Percentiles rank a stretch among this genome's conserved stretches.
phyloP scores from a whole-genome alignment of 108 stramenopile genomes.

The Cylindrotheca closterium region DNA sequence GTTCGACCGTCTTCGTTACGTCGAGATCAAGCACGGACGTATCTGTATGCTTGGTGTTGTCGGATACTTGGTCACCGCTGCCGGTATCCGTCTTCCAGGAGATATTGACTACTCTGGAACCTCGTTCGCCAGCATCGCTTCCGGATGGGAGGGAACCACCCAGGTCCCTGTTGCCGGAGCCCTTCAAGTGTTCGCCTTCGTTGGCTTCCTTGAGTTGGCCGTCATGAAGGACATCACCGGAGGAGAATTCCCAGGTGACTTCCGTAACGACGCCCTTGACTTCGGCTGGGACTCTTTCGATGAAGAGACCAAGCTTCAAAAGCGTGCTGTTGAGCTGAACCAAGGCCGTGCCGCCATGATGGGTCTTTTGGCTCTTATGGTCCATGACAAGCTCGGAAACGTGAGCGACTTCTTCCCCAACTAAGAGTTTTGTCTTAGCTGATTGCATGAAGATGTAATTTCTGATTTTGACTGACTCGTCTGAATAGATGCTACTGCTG shows the following conservation, averaged over 20 bases:
- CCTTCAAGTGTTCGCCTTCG: conserved; percentile 60
- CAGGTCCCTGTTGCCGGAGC: conserved; percentile 59
- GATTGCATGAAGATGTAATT: no score
- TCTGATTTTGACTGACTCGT: no score
- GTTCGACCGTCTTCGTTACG: conserved; percentile 54
- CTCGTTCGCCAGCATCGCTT: conserved; percentile 61
- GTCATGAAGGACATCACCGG: conserved; percentile 70
- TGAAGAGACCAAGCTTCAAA: conserved; percentile 63
- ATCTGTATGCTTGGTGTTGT: conserved; percentile 73
- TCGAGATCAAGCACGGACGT: conserved; percentile 74
- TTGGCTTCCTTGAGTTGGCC: conserved; percentile 63
- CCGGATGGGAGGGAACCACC: conserved; percentile 58
- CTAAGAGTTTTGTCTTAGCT: no score
- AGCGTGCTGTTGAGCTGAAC: conserved; percentile 89
- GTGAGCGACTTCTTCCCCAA: conserved; percentile 14
- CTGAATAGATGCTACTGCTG: no score
- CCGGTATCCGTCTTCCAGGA: no score
- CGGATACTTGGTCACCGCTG: conserved; percentile 66
- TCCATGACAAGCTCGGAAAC: conserved; percentile 37
- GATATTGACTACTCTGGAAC: conserved; percentile 57
- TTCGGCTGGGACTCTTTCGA: conserved; percentile 77
- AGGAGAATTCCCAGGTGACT: no score
- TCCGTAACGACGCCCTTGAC: conserved; percentile 75
- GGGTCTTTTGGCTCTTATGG: conserved; percentile 63
- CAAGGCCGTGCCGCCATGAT: conserved; percentile 84